Percentiles rank a stretch among this genome's conserved stretches.
Conservation (phyloP, 352 stramenopile genomes). For the Bremia lactucae region DNA sequence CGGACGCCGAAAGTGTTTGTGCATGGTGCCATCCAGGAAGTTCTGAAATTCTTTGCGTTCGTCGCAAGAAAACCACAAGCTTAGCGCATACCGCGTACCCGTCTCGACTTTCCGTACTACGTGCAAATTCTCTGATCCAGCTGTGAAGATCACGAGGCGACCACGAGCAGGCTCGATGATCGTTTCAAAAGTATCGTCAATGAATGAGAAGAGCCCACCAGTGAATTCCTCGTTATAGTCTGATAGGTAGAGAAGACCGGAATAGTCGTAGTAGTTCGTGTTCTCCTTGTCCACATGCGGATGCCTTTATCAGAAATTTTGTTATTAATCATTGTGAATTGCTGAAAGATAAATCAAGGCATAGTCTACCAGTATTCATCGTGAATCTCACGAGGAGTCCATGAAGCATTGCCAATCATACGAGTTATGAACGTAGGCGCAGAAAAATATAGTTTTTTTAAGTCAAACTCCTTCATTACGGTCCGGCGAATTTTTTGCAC, state of each 20-base stretch:
- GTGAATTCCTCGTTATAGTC: conserved; percentile 81
- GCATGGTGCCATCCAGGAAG: conserved; percentile 84
- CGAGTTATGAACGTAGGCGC: conserved; percentile 89
- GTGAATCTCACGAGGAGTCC: conserved; percentile 70
- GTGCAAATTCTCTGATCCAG: conserved; percentile 83
- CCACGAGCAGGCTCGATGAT: conserved; percentile 64
- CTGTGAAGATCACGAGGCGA: conserved; percentile 86
- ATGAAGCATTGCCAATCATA: conserved; percentile 75
- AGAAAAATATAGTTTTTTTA: conserved; percentile 84
- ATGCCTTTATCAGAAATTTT: conserved; percentile 32
- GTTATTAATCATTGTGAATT: not conserved
- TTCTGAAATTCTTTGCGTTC: conserved; percentile 73
- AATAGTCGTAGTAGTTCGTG: conserved; percentile 91
- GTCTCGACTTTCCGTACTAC: conserved; percentile 61
- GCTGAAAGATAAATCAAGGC: not conserved
- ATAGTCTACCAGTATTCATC: conserved; percentile 84
- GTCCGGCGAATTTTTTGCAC: conserved; percentile 72
- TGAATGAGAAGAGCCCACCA: conserved; percentile 84
- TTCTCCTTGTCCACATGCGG: conserved; percentile 89
- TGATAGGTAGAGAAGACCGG: conserved; percentile 80
- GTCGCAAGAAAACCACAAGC: conserved; percentile 92
- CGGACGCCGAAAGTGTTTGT: conserved; percentile 56
- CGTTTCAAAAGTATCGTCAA: conserved; percentile 63
- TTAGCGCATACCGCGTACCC: conserved; percentile 82
- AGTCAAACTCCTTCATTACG: conserved; percentile 71